Evolutionary conservation across 1,284 basidiomycete species (phyloP), one percentile per base, ranked within the genome.

Genomic region (Ceraceosorus guamensis): DNA sequence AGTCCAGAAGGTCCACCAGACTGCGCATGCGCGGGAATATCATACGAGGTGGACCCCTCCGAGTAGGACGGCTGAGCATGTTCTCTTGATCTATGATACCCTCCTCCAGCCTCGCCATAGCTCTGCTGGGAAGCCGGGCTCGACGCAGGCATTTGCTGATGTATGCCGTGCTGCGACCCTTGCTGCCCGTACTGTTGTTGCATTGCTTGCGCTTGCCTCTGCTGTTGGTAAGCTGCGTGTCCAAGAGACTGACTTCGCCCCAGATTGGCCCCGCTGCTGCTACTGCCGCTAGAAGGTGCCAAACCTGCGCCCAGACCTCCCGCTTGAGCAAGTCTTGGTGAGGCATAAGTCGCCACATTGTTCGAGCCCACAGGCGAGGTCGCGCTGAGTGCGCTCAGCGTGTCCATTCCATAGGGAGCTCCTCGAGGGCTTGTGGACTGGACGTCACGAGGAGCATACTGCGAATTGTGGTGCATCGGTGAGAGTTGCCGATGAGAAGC

Each of bases 181-280:
- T 44, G 52, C 35, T 53, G 39, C 6, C 51, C 24, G n/a, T 53
- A 16, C 32, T 43, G 50, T 13, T 54, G 37, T 24, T 56, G 55
- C 39, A 47, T 50, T 31, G 34, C 31, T 24, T 8, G 7, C 11
- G 50, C 24, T 14, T 47, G 24, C 14, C 46, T 37, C 4, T n/a
- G 45, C 30, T 52, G 51, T 31, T 52, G 51, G 32, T 53, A 53
- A 4, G 41, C 44, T 16, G 39, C 41, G 33, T 53, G 52, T 2
- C 52, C 52, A 4, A 53, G 46, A 34, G 52, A 53, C 46, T 53
- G 52, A 46, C 52, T 53, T 4, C 52, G 44, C 11, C 52, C 41
- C 14, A 53, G 43, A 10, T 10, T 46, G 11, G 45, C 18, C 44
- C 46, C 45, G 14, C 35, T 24, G 52, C 34, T 13, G 52, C 44